phyloP scores from a whole-genome alignment of 2,329 filamentous ascomycete species.

The Penicillium brevicompactum region DNA sequence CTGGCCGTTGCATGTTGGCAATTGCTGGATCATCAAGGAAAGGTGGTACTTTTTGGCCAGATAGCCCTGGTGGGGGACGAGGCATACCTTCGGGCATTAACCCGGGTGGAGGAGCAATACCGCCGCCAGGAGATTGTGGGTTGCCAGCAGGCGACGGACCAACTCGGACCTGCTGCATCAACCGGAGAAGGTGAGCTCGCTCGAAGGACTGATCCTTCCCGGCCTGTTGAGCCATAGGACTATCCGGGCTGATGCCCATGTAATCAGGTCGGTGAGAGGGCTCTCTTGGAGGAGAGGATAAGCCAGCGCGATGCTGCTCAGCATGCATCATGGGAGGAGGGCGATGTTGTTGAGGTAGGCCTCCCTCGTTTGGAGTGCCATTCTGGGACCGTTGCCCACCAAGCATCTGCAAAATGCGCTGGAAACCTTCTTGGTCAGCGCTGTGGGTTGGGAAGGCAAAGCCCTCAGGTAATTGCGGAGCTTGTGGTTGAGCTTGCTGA shows the following conservation, averaged over 20 bases:
- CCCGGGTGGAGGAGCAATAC: constrained; percentile 36
- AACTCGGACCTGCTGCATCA: constrained; percentile 68
- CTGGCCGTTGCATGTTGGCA: constrained; percentile 44
- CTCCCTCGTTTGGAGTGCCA: constrained; percentile 47
- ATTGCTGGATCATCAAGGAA: constrained; percentile 49
- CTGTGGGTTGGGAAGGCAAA: constrained; percentile 42
- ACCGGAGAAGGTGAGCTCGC: constrained; percentile 80
- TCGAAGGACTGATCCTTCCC: constrained; percentile 56
- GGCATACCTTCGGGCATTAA: constrained; percentile 41
- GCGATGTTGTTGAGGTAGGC: constrained; percentile 30
- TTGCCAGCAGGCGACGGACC: constrained; percentile 30
- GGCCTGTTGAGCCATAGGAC: constrained; percentile 33
- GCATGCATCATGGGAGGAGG: constrained; percentile 32
- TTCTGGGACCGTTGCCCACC: constrained; percentile 56
- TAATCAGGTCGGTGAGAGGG: constrained; percentile 35
- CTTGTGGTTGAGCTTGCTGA: constrained; percentile 14
- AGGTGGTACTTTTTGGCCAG: constrained; percentile 36
- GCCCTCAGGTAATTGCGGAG: constrained; percentile 37
- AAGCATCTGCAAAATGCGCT: constrained; percentile 79
- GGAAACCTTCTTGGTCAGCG: constrained; percentile 83
- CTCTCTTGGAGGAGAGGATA: constrained; percentile 36
- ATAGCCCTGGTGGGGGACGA: constrained; percentile 37
- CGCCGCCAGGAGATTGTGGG: constrained; percentile 30
- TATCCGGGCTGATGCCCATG: constrained; percentile 32
- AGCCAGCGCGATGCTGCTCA: constrained; percentile 30